A percentile compares a stretch with the other conserved stretches of the same genome.
Evolutionary conservation across 2,329 filamentous ascomycete species (phyloP).

Genomic region (Diaporthe ampelina): DNA sequence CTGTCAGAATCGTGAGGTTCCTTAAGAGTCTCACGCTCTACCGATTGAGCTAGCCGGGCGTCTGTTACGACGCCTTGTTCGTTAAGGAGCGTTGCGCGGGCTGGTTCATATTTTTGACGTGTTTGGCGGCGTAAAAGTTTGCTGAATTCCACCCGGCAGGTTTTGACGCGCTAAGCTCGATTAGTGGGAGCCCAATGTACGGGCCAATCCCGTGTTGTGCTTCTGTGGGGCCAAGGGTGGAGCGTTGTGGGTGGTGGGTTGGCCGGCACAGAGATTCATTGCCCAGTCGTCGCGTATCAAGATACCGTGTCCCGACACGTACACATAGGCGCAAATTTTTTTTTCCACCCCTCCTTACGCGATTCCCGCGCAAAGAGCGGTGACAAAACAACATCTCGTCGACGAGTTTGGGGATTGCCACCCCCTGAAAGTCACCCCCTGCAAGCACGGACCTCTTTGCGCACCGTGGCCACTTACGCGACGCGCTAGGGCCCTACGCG

Average conservation of each 20-base stretch:
- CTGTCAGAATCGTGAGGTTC: conserved; percentile 37
- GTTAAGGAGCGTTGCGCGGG: rapidly evolving
- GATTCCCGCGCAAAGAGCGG: conserved; percentile 28
- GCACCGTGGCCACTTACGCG: no score
- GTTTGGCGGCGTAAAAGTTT: no score
- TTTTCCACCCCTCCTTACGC: neutral
- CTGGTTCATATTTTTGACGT: neutral
- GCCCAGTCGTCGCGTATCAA: conserved; percentile 24
- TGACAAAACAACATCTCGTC: conserved; percentile 2
- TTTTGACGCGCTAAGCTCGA: neutral
- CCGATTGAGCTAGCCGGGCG: conserved; percentile 76
- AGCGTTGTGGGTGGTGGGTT: no score
- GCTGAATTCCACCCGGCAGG: no score
- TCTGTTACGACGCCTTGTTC: conserved; percentile 11
- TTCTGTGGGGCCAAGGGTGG: neutral
- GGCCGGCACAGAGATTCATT: neutral
- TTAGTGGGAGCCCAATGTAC: neutral
- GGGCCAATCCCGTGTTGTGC: conserved; percentile 23
- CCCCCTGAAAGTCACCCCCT: no score
- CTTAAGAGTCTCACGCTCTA: conserved; percentile 80
- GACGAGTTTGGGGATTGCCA: no score
- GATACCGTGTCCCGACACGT: conserved; percentile 25
- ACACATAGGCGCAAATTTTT: conserved; percentile 13
- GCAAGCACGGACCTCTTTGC: no score
- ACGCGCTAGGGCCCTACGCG: no score